Base-by-base conservation (phyloP, 352 stramenopile species). In the Thraustotheca clavata region DNA sequence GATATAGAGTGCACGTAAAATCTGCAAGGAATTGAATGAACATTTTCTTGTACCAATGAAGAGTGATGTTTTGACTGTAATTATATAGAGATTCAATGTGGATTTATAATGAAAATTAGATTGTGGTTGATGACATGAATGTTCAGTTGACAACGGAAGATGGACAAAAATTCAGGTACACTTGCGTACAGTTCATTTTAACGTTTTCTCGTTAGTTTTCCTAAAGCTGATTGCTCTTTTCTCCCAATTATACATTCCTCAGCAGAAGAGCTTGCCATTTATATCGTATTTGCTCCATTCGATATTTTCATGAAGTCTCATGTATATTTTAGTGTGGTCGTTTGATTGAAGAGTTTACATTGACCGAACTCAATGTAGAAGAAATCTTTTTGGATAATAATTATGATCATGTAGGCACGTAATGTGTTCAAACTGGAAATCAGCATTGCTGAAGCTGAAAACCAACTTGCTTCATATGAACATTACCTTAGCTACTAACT, bases 11-110 rank as follows among this genome's bases (percentile, higher is more conserved):
- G 87, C 80, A 22, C 86, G 91, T 29, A 81, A 91, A 12, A 87
- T 98, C 49, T 99, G 96, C 76, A 98, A 98, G 72, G 77, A 96
- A 67, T 70, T 98, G 67, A 98, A 99, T 74, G 95, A 99, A 74
- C 94, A 94, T 34, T 98, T 99, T 71, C 76, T 99, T 7, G 96
- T 96, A 59, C 96, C 96, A 0, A 97, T 95, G 76, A 84, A 95
- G 18, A 16, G n/a, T 2, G 9, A 9, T 59, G 0, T 16, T 11
- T 40, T n/a, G n/a, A n/a, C n/a, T n/a, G n/a, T n/a, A n/a, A n/a
- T n/a, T n/a, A n/a, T n/a, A n/a, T n/a, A n/a, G n/a, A n/a, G n/a
- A n/a, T n/a, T n/a, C n/a, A n/a, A 35, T 9, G 1, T 18, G 20
- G 9, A 41, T 16, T 11, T 2, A 60, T 48, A 12, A 7, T 55